These are phyloP conservation scores for Penicillium palitans DNA, from an alignment of 2,329 filamentous ascomycete species.

Conservation along the genomic window DNA sequence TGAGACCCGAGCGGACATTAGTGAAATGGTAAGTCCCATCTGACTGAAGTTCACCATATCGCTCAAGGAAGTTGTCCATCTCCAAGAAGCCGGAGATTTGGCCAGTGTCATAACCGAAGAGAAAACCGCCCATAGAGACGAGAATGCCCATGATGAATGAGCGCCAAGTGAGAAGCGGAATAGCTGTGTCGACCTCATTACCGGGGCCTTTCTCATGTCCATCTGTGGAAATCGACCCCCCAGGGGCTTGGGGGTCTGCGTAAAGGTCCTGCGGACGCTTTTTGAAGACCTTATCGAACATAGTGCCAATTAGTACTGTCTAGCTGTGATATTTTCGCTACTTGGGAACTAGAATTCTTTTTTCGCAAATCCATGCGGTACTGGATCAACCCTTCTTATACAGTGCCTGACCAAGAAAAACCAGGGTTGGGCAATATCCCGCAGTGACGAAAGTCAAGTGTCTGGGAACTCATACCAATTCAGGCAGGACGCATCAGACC, in stretches of 20 bases:
- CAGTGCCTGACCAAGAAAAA: neutral
- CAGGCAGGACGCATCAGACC: constrained; percentile 1
- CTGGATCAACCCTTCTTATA: constrained; percentile 13
- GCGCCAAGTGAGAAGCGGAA: constrained; percentile 37
- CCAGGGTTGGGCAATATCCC: neutral
- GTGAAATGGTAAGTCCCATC: constrained; percentile 40
- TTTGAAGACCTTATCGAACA: constrained; percentile 21
- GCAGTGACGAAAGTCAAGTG: constrained; percentile 4
- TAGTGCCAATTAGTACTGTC: constrained; percentile 5
- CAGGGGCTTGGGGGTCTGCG: constrained; percentile 6
- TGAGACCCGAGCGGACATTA: constrained; percentile 45
- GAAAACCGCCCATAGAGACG: constrained; percentile 50
- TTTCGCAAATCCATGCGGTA: neutral
- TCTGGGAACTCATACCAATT: neutral
- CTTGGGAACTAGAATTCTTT: neutral
- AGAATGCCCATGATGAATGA: constrained; percentile 38
- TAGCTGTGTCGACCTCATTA: constrained; percentile 25
- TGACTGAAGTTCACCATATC: constrained; percentile 36
- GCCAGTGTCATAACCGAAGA: constrained; percentile 47
- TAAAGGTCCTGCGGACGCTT: constrained; percentile 19
- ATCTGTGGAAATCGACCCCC: constrained; percentile 22
- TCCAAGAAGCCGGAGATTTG: constrained; percentile 48
- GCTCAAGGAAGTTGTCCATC: constrained; percentile 43
- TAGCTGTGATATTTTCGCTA: neutral
- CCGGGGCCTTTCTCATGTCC: constrained; percentile 21